phyloP scores from a whole-genome alignment of 306 rosid species.

The Prosopis cineraria region DNA sequence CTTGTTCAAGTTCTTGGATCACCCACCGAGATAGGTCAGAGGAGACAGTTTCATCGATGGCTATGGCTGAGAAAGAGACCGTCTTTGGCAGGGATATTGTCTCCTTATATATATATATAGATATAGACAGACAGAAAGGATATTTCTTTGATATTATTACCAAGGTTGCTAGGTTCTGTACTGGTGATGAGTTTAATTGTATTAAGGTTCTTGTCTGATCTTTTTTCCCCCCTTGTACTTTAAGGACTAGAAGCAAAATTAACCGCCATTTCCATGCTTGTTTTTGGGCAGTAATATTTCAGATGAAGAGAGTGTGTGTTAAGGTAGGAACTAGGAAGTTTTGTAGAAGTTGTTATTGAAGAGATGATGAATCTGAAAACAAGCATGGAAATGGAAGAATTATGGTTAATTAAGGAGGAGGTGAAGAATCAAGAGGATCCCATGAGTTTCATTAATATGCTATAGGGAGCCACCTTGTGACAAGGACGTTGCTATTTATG shows the following conservation, averaged over 20 bases:
- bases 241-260: not conserved
- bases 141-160: not conserved
- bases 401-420: conserved; percentile 31
- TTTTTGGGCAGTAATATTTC: conserved; percentile 39
- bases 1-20: conserved; percentile 29
- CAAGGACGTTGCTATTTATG: conserved; percentile 33
- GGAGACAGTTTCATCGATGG: conserved; percentile 11
- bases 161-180: not conserved
- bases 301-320: not conserved
- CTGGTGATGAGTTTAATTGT: not conserved
- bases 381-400: conserved; percentile 68
- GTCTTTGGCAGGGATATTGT: conserved; percentile 27
- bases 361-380: conserved; percentile 56
- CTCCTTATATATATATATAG: not conserved
- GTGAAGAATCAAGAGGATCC: conserved; percentile 64
- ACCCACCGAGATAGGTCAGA: not conserved
- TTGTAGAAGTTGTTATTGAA: conserved; percentile 34
- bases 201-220: not conserved
- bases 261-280: conserved; percentile 68
- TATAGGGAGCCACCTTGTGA: conserved; percentile 45
- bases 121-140: not conserved
- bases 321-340: conserved; percentile 32
- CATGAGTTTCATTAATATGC: conserved; percentile 72
- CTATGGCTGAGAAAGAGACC: conserved; percentile 37
- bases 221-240: not conserved